Base-by-base conservation (phyloP, 345 rosid species). In the Salix suchowensis region DNA sequence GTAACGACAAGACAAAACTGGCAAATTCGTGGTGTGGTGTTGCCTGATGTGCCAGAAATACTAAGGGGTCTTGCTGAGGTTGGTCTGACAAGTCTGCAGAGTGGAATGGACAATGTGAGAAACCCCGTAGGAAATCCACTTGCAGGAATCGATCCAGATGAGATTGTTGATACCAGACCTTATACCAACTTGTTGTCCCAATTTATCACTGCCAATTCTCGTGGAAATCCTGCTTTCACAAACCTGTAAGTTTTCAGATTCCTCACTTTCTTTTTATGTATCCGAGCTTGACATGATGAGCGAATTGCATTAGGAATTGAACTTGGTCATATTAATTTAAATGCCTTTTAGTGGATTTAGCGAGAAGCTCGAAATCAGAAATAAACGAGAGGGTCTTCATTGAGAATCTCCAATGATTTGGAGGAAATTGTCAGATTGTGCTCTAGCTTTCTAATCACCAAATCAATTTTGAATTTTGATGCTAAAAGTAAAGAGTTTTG, bases 91-190 rank as follows among this genome's bases (percentile, higher is more conserved):
- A 89, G 98, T 80, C 87, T 95, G 44, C 98, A 93, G 82, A 93
- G 98, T 76, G 98, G 98, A 21, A 95, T 95, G 98, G 98, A 95
- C 90, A 95, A 93, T 77, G 98, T 95, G 46, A 85, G 98, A 83
- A 95, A 95, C 72, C 98, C 98, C 0, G 98, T 95, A 19, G 98
- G 98, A 13, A 95, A 85, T 72, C 98, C 98, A 46, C 58, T 95
- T 76, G 98, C 98, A 18, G 98, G 98, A 32, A 95, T 95, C 77
- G 98, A 95, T 68, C 98, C 90, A 0, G 81, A 83, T 1, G 98
- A 95, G 90, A 95, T 95, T 11, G 90, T 95, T 1, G 98, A 95
- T 55, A 95, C 97, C 0, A 79, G 97, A 21, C 97, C 98, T 81
- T 93, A 93, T 75, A 90, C 89, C 28, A 93, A 89, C 67, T 85